These are phyloP conservation scores for Ceratobasidium sp. DNA, from an alignment of 1,284 basidiomycete species.

Conservation along the genomic window DNA sequence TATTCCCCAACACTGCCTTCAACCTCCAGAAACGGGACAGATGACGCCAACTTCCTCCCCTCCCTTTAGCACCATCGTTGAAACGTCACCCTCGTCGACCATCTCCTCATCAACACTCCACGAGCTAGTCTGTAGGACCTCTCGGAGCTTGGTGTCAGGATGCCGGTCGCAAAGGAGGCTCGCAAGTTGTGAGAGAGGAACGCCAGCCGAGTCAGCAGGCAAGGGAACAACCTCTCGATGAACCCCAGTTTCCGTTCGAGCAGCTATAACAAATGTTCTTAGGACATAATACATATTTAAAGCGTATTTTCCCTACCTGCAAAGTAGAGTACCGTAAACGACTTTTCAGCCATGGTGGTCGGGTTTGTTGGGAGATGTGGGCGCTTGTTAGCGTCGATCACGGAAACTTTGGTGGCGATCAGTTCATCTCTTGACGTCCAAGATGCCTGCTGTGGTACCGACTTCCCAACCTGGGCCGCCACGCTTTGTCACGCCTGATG, in stretches of 20 bases:
- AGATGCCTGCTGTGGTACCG: constrained; percentile 47
- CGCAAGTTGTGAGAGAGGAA: constrained; percentile 35
- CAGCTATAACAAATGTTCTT: not conserved
- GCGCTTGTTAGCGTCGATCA: constrained; percentile 1
- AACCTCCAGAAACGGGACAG: constrained; percentile 39
- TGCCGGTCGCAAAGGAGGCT: constrained; percentile 12
- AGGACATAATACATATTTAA: not conserved
- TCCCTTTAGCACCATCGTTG: constrained; percentile 17
- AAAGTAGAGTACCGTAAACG: constrained; percentile 23
- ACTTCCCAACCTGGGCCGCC: constrained; percentile 59
- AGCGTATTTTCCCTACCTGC: not conserved
- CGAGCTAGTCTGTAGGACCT: constrained; percentile 24
- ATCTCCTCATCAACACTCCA: constrained; percentile 40
- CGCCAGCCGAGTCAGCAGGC: not conserved
- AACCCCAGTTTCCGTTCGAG: constrained; percentile 22
- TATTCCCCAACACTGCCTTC: not conserved
- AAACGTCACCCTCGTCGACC: constrained; percentile 26
- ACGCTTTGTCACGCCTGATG: constrained; percentile 66
- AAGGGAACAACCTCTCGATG: constrained; percentile 17
- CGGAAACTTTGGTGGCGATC: constrained; percentile 8
- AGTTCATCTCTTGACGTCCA: not conserved
- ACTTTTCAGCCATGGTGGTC: constrained; percentile 12
- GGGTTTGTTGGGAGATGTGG: not conserved
- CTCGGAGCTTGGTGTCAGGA: constrained; percentile 19
- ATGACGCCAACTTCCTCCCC: constrained; percentile 40